Evolutionary conservation across 192 early-diverging fungal genomes (phyloP), one percentile per base, ranked within the genome.

Genomic region (Piromyces sp.): DNA sequence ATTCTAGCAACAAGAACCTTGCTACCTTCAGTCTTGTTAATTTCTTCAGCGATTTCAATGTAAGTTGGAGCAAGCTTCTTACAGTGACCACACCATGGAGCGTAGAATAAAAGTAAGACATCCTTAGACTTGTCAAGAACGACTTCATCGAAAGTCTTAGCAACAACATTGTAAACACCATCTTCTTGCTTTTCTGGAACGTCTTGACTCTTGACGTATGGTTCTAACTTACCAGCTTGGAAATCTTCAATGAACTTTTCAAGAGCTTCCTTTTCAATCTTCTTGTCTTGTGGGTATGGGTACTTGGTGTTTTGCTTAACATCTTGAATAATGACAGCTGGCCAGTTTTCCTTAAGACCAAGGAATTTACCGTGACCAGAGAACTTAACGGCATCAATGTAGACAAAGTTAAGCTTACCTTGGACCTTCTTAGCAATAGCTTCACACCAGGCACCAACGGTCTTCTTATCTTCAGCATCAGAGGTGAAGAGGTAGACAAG

Each of bases 101-200:
- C 90, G 87, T 97, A 98, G 85, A 97, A 93, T 88, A 97, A 95
- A 58, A 99, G 86, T 83, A 99, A 93, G 40, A 97, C 96, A 87
- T 96, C 95, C 89, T 95, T 95, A 79, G 84, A 85, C 84, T 88
- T 88, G 89, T 96, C 93, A 80, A 95, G 89, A 78, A 95, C 97
- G 84, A 97, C 89, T 6, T 93, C 89, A 36, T 93, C 88, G 88
- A 96, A 99, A 82, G 89, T 88, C 78, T 91, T 88, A 33, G 93
- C 93, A 80, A 99, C 97, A 85, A 97, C 90, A 9, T 81, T 68
- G 80, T 30, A 68, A 22, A 58, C 16, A 33, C 68, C 31, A 29
- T 82, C 29, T 30, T 30, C 28, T 80, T 78, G 29, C 81, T 82
- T 37, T 82, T 82, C 42, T 36, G 33, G 29, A 80, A 82, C 17